Conservation (phyloP, 805 yeast genomes). For the Candida berthetii region DNA sequence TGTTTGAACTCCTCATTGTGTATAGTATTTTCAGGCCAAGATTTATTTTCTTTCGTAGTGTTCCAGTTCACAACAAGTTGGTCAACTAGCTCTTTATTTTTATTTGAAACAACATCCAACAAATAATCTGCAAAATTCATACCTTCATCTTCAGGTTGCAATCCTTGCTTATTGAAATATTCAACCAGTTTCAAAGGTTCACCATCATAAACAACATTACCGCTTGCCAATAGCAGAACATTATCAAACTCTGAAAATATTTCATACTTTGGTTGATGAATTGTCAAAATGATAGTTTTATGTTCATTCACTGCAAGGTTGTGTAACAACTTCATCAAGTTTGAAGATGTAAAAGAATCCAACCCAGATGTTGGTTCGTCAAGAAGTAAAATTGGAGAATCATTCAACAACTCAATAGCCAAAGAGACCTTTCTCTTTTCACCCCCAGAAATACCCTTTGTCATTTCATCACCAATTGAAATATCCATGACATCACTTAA, state of each 20-base stretch:
- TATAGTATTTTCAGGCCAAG: slow-evolving; percentile 10
- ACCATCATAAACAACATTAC: slow-evolving; percentile 71
- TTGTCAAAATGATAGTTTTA: slow-evolving; percentile 67
- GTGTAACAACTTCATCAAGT: slow-evolving; percentile 56
- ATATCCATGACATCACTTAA: slow-evolving; percentile 69
- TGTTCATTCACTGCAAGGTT: slow-evolving; percentile 47
- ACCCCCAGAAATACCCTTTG: slow-evolving; percentile 69
- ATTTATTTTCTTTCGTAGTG: background rate
- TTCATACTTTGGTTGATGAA: slow-evolving; percentile 78
- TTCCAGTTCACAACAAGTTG: slow-evolving; percentile 33
- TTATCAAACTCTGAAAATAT: slow-evolving; percentile 61
- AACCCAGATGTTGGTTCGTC: slow-evolving; percentile 92
- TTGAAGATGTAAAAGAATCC: slow-evolving; percentile 71
- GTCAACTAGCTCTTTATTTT: slow-evolving; percentile 37
- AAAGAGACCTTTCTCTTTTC: slow-evolving; percentile 82
- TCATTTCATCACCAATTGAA: slow-evolving; percentile 52
- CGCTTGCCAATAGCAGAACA: slow-evolving; percentile 59
- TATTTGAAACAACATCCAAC: slow-evolving; percentile 55
- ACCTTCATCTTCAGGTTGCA: slow-evolving; percentile 40
- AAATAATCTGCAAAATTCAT: slow-evolving; percentile 72
- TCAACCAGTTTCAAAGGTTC: slow-evolving; percentile 33
- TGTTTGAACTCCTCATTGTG: slow-evolving; percentile 9
- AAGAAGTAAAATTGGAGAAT: slow-evolving; percentile 63
- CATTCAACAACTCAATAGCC: slow-evolving; percentile 69
- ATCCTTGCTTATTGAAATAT: slow-evolving; percentile 42